Evolutionary conservation across 495 filamentous ascomycete species (phyloP).

Genomic region (Geoglossum glabrum): DNA sequence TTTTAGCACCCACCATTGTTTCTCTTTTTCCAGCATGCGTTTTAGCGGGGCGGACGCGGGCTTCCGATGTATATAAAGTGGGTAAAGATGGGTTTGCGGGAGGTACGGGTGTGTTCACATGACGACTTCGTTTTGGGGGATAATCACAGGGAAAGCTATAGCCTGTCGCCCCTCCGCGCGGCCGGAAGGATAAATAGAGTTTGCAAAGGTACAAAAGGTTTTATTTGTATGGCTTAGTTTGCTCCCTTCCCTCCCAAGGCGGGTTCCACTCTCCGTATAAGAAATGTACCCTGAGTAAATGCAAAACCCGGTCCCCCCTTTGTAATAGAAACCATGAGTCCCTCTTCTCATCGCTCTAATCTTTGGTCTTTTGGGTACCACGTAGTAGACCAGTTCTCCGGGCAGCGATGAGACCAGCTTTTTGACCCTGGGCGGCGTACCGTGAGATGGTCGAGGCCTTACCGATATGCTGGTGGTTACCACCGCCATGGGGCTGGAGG

Average conservation of each 20-base stretch:
- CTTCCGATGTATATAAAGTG: too few relatives aligned
- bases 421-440: slow-evolving; percentile 95
- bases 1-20: too few relatives aligned
- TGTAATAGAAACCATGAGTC: not conserved
- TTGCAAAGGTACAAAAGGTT: not conserved
- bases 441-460: slow-evolving; percentile 98
- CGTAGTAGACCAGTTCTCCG: slow-evolving; percentile 95
- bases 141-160: too few relatives aligned
- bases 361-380: slow-evolving; percentile 99
- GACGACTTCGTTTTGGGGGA: too few relatives aligned
- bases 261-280: not conserved
- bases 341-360: slow-evolving; percentile 29
- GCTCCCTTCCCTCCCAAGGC: not conserved
- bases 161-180: too few relatives aligned
- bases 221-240: not conserved
- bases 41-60: too few relatives aligned
- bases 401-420: slow-evolving; percentile 99
- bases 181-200: too few relatives aligned
- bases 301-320: not conserved
- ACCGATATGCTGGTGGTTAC: slow-evolving; percentile 99
- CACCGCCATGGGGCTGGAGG: slow-evolving; percentile 86
- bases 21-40: too few relatives aligned
- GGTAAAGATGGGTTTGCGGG: too few relatives aligned
- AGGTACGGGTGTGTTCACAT: too few relatives aligned
- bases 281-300: not conserved